Base-by-base conservation (phyloP, 306 rosid genomes). In the Pterocarpus macrocarpus region DNA sequence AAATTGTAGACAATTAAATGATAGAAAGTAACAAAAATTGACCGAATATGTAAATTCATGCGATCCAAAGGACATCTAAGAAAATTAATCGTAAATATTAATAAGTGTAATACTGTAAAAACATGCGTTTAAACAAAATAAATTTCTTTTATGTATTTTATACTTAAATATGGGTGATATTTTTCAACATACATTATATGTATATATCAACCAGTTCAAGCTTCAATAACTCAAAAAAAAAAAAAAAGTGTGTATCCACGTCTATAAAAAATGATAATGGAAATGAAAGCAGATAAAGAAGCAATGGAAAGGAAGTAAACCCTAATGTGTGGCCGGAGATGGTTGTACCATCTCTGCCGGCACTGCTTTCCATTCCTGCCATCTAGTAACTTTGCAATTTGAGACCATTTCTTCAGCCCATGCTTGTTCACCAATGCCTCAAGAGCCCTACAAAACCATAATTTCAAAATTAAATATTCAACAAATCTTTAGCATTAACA, bases 341-440 rank as follows among this genome's bases (percentile, higher is more conserved):
- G 96, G 44, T 92, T 92, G 85, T 84, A 88, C 96, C 97, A 94
- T 83, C 98, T 89, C 76, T 94, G 97, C 36, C 97, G 82, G 8
- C 96, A 91, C 57, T 94, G 93, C 76, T 92, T 94, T 11, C 92
- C 98, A 8, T 82, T 86, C 71, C 97, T 85, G 8, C 90, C 90
- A 1, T 4, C 33, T 47, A 94, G 70, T 39, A 41, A n/a, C 32
- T 81, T 86, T 1, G 95, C 93, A 57, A 93, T 85, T 58, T 77
- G 66, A 1, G 93, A 79, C 98, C 98, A 94, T 76, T 90, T 91
- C 39, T 85, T 90, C 1, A 11, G 47, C 4, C 97, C 97, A 69
- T 39, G 41, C 6, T 47, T 8, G 8, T 58, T 77, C 4, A 91
- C 94, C 79, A 91, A 76, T 32, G 83, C 80, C 63, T 68, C 57